Percentiles rank a stretch among this genome's conserved stretches.
Evolutionary conservation across 108 stramenopile genomes (phyloP).

Genomic region (Bacterosira constricta): DNA sequence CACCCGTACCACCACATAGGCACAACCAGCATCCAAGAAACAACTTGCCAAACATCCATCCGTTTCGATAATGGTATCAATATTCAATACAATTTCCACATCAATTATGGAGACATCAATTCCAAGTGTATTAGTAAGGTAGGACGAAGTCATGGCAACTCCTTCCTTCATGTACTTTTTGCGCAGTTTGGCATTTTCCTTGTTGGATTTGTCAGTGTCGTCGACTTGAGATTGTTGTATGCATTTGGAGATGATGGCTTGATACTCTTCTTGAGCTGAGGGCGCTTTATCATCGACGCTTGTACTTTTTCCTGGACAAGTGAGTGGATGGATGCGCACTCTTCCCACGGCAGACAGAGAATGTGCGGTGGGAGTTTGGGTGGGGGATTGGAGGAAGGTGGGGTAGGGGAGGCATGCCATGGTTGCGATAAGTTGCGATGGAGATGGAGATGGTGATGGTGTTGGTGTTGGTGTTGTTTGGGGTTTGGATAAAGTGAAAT

Average conservation of each 20-base stretch:
- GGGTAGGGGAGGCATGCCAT: conserved; percentile 81
- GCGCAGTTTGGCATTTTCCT: conserved; percentile 60
- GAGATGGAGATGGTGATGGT: background rate
- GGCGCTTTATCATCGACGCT: background rate
- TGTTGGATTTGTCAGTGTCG: conserved; percentile 14
- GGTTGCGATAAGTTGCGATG: background rate
- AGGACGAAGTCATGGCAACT: conserved; percentile 65
- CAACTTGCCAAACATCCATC: conserved; percentile 78
- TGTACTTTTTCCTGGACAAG: conserved; percentile 14
- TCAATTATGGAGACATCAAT: conserved; percentile 77
- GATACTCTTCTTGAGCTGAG: conserved; percentile 37
- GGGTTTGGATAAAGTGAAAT: too few species aligned
- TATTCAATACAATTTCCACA: conserved; percentile 66
- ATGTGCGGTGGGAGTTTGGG: conserved; percentile 13
- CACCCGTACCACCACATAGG: conserved; percentile 48
- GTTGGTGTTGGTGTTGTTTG: too few species aligned
- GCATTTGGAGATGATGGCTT: conserved; percentile 62
- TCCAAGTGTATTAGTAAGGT: conserved; percentile 53
- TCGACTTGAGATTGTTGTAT: conserved; percentile 40
- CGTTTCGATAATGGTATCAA: conserved; percentile 49
- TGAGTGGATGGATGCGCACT: conserved; percentile 34
- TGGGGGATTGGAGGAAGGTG: conserved; percentile 54
- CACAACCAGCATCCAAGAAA: conserved; percentile 84
- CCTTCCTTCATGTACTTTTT: conserved; percentile 86
- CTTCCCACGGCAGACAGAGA: conserved; percentile 44